Conservation (phyloP, 2,329 filamentous ascomycete genomes). For the Xylariaceae sp. region DNA sequence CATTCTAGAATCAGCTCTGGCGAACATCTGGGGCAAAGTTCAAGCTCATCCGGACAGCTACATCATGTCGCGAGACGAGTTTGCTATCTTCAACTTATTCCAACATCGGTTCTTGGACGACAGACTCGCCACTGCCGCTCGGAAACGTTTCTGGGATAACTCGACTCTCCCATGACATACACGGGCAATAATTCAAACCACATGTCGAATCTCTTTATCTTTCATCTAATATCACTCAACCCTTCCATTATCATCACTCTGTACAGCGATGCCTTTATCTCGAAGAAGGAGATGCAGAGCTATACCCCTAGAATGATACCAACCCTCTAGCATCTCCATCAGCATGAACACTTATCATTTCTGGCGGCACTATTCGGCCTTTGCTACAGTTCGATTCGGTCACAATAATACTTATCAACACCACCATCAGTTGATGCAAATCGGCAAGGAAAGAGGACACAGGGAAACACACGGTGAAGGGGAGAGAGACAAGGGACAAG, state of each 20-base stretch:
- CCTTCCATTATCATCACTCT: neutral
- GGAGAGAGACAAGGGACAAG: too few species aligned
- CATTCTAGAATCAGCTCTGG: constrained; percentile 64
- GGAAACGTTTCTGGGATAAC: constrained; percentile 54
- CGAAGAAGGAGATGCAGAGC: neutral
- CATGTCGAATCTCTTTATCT: neutral
- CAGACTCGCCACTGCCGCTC: constrained; percentile 45
- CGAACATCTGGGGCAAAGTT: constrained; percentile 66
- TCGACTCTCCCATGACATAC: constrained; percentile 14
- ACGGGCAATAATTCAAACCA: neutral
- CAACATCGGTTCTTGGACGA: constrained; percentile 62
- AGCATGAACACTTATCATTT: neutral
- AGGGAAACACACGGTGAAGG: too few species aligned
- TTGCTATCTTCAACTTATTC: constrained; percentile 84
- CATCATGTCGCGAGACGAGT: constrained; percentile 73
- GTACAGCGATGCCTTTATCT: neutral
- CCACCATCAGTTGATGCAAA: too few species aligned
- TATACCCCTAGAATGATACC: neutral
- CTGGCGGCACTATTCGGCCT: neutral
- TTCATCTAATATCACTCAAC: neutral
- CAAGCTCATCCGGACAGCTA: constrained; percentile 65
- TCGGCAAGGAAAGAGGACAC: too few species aligned
- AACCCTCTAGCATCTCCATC: neutral
- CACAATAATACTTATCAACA: too few species aligned
- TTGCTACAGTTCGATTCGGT: too few species aligned